Evolutionary conservation across 2,329 filamentous ascomycete genomes (phyloP).

Genomic region (Colletotrichum viniferum): DNA sequence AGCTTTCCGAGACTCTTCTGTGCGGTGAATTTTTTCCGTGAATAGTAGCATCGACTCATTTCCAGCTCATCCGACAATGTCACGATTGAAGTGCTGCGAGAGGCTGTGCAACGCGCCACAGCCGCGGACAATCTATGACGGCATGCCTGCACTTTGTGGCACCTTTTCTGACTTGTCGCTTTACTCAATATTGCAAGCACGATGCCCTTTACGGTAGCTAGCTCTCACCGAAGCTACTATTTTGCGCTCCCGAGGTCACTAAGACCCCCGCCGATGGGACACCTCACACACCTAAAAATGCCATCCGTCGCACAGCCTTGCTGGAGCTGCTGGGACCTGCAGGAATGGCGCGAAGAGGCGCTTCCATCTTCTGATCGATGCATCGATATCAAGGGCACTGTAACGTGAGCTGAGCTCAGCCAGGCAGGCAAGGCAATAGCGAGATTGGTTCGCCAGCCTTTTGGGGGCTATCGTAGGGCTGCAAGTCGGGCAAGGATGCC

Average conservation of each 20-base stretch:
- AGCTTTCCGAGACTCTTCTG: not conserved
- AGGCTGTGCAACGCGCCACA: constrained; percentile 13
- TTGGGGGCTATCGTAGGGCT: not conserved
- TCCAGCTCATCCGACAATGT: not conserved
- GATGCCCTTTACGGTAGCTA: constrained; percentile 4
- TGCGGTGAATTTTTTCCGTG: not conserved
- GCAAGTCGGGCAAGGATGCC: not conserved
- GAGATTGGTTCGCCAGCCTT: not conserved
- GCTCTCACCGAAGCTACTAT: not conserved
- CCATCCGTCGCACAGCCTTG: constrained; percentile 1
- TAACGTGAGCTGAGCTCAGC: not conserved
- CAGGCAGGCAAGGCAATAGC: not conserved
- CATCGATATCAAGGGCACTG: not conserved
- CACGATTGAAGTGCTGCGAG: not conserved
- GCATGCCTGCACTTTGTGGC: not conserved
- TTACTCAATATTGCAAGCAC: constrained; percentile 1
- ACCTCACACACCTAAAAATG: not conserved
- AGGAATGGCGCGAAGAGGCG: constrained; percentile 1
- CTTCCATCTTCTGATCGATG: not conserved
- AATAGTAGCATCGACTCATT: not conserved
- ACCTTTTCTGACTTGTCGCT: not conserved
- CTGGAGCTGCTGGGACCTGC: not conserved
- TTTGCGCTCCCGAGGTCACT: not conserved
- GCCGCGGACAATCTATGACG: constrained; percentile 3
- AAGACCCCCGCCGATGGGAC: not conserved